Evolutionary conservation across 306 rosid genomes (phyloP), one percentile per base, ranked within the genome.

Genomic region (Castanea sativa): DNA sequence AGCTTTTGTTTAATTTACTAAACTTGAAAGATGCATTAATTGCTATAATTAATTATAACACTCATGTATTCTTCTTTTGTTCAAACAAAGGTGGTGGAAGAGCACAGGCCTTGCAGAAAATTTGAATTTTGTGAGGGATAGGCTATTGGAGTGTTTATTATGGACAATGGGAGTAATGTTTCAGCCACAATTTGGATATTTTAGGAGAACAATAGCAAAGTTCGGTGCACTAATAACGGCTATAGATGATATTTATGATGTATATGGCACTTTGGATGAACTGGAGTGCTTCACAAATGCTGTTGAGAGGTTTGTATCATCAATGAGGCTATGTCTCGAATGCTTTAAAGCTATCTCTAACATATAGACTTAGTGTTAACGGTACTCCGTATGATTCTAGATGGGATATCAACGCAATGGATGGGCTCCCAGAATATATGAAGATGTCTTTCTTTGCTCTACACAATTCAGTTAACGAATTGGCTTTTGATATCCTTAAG

Each of bases 61-160:
- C 35, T 32, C 35, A 32, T 32, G 35, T 32, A 4, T 32, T 32
- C 35, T 32, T 32, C 35, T 32, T 32, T 32, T 32, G 35, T 32
- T 32, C 35, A 32, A 32, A 32, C 13, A 12, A n/a, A 71, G 77
- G 27, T 71, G 73, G 82, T 79, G 77, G 82, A 61, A 2, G 13
- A 73, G 33, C 72, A 72, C 23, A 14, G 4, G 69, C 15, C 49
- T 81, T 53, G 78, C 55, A 4, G n/a, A 76, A 43, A 25, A 67
- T 45, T 53, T 82, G 49, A 49, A 60, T 23, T 82, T 82, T 82
- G 81, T 65, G 1, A 69, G 84, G 27, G 73, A 76, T 29, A 68
- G 76, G 65, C 6, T 51, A 15, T 30, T 70, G 65, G 81, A 71
- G 29, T 21, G 9, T 41, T 74, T 78, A 61, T 51, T 69, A 0